These are phyloP conservation scores for Xanthoconium separans DNA, from an alignment of 1,284 basidiomycete genomes.

Conservation along the genomic window DNA sequence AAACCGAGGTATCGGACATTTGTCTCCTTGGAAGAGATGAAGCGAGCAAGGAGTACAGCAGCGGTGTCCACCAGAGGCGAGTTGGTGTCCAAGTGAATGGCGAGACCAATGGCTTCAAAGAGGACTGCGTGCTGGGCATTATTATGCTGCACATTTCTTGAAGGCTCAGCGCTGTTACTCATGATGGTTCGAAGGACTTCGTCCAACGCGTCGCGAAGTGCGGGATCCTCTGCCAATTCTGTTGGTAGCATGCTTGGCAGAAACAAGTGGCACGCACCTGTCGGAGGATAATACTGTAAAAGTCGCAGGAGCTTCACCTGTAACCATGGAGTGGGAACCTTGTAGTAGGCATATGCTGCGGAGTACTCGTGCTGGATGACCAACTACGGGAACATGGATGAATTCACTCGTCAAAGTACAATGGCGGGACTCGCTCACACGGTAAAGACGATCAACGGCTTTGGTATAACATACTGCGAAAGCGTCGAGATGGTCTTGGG, in stretches of 20 bases:
- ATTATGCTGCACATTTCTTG: conserved; percentile 96
- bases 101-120: conserved; percentile 96
- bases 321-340: conserved; percentile 96
- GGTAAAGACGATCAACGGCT: conserved; percentile 86
- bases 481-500: conserved; percentile 90
- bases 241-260: conserved; percentile 2
- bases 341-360: conserved; percentile 93
- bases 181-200: conserved; percentile 89
- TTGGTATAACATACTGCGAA: conserved; percentile 92
- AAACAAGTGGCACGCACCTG: conserved; percentile 53
- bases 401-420: conserved; percentile 12
- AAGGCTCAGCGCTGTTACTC: conserved; percentile 89
- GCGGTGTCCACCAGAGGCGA: conserved; percentile 89
- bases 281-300: conserved; percentile 93
- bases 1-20: conserved; percentile 98
- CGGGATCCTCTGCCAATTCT: conserved; percentile 69
- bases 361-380: conserved; percentile 89
- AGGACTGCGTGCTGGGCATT: conserved; percentile 98
- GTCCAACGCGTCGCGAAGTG: conserved; percentile 75
- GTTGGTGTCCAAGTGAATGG: conserved; percentile 93
- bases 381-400: conserved; percentile 51
- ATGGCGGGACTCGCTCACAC: conserved; percentile 49
- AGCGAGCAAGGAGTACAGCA: conserved; percentile 89
- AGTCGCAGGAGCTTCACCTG: conserved; percentile 95
- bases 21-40: conserved; percentile 97